Base-by-base conservation (phyloP, 2,329 filamentous ascomycete genomes). In the Polychaeton citri region DNA sequence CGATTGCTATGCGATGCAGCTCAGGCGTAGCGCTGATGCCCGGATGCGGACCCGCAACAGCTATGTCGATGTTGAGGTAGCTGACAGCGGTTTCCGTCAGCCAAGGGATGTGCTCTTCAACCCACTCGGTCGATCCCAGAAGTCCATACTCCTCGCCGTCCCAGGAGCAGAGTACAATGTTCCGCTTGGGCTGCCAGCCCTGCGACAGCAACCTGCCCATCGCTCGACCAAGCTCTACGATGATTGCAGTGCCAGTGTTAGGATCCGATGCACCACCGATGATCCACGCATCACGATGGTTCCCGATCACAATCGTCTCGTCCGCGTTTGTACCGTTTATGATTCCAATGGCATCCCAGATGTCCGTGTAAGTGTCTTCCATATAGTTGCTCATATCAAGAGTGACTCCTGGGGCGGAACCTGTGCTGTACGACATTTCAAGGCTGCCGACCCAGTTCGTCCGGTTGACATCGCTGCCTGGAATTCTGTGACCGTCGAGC, bases 361-460 rank as follows among this genome's bases (percentile, higher is more conserved):
- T 65, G 3, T 82, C 81, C 0, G 81, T 90, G 1, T 73, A 88
- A 10, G 76, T 74, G 17, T 93, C 90, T 32, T 85, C 74, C 60
- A 92, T 84, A 50, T 85, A 66, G 50, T 88, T 94, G 51, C 72
- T 69, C 28, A 83, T 69, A 52, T 86, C 84, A 37, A 90, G 63
- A 1, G 75, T 70, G 39, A 51, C n/a, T 12, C 81, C 73, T 0
- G 85, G 81, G 0, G 82, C 78, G 1, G 85, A 84, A 1, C 84
- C 84, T 37, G 90, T 72, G 53, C 82, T 80, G 61, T 93, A 92
- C 8, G 84, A 59, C 8, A 90, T 77, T 10, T 63, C 65, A 7
- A 92, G 68, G 0, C 81, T 82, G 9, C 79, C 62, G 15, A 77
- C 76, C 39, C 72, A 68, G 80, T 83, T 88, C 53, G 58, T 61